Conservation (phyloP, 441 rosid species). For the Syzygium malaccense region DNA sequence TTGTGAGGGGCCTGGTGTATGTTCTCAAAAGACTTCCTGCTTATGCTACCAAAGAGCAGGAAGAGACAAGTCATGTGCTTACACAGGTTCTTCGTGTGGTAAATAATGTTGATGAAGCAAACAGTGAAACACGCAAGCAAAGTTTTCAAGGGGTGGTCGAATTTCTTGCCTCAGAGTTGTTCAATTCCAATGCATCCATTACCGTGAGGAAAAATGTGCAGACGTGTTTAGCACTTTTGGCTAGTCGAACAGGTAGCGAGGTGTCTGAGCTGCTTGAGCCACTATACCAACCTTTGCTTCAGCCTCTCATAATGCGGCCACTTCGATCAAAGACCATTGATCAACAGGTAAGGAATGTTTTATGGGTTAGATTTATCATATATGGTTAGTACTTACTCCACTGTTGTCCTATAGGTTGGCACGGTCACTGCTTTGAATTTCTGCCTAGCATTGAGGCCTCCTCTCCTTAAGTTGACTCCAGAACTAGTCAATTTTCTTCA, state of each 20-base stretch:
- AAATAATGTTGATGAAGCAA: slow-evolving; percentile 94
- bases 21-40: slow-evolving; percentile 92
- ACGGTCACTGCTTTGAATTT: slow-evolving; percentile 94
- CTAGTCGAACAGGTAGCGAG: slow-evolving; percentile 98
- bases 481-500: slow-evolving; percentile 91
- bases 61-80: slow-evolving; percentile 98
- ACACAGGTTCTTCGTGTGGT: slow-evolving; percentile 95
- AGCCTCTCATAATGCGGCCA: slow-evolving; percentile 84
- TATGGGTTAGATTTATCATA: slow-evolving; percentile 1
- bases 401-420: slow-evolving; percentile 63
- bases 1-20: slow-evolving; percentile 84
- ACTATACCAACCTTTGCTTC: slow-evolving; percentile 84
- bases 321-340: slow-evolving; percentile 91
- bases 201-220: slow-evolving; percentile 93
- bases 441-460: slow-evolving; percentile 97
- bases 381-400: slow-evolving; percentile 20
- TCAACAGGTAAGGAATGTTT: slow-evolving; percentile 69
- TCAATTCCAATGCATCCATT: slow-evolving; percentile 82
- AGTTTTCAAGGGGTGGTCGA: slow-evolving; percentile 93
- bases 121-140: slow-evolving; percentile 80
- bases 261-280: slow-evolving; percentile 96
- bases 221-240: slow-evolving; percentile 92
- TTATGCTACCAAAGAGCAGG: slow-evolving; percentile 94
- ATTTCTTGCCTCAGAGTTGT: slow-evolving; percentile 90
- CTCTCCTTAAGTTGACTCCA: slow-evolving; percentile 92